phyloP scores from a whole-genome alignment of 1,284 basidiomycete species.

The Porogramme epimiltina region DNA sequence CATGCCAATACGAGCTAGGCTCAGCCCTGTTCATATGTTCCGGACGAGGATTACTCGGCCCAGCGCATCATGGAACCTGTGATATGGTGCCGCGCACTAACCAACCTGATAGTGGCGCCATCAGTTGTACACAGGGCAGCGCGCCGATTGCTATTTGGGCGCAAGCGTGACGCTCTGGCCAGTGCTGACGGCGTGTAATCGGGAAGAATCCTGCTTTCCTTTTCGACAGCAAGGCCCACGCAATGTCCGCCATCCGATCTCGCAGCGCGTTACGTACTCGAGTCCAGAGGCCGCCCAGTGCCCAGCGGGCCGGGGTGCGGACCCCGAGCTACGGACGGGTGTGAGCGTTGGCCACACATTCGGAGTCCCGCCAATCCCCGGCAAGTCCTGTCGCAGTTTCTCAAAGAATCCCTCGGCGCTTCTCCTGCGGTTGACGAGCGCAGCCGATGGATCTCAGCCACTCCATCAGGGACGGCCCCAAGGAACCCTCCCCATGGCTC shows the following conservation, averaged over 20 bases:
- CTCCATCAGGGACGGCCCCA: constrained; percentile 11
- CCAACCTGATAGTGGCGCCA: constrained; percentile 19
- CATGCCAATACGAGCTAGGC: constrained; percentile 9
- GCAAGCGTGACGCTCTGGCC: constrained; percentile 3
- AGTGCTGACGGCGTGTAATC: not conserved
- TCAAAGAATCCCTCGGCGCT: constrained; percentile 1
- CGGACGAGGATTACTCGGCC: not conserved
- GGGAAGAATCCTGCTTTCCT: constrained; percentile 12
- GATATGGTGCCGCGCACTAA: not conserved
- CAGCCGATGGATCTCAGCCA: too few species aligned
- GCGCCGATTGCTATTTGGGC: constrained; percentile 4
- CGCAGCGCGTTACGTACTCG: constrained; percentile 18
- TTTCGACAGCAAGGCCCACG: constrained; percentile 6
- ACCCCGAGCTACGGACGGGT: constrained; percentile 9
- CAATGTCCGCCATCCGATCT: constrained; percentile 19
- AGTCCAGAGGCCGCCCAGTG: too few species aligned
- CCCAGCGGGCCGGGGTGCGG: constrained; percentile 7
- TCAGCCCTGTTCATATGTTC: not conserved
- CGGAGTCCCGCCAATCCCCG: constrained; percentile 8
- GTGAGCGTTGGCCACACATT: constrained; percentile 11
- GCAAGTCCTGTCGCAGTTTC: constrained; percentile 1
- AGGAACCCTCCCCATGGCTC: constrained; percentile 6
- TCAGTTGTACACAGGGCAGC: not conserved
- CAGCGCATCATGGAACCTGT: constrained; percentile 2
- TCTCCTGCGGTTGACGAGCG: too few species aligned